Conservation (phyloP, 345 rosid species). For the Euphorbia tirucalli region DNA sequence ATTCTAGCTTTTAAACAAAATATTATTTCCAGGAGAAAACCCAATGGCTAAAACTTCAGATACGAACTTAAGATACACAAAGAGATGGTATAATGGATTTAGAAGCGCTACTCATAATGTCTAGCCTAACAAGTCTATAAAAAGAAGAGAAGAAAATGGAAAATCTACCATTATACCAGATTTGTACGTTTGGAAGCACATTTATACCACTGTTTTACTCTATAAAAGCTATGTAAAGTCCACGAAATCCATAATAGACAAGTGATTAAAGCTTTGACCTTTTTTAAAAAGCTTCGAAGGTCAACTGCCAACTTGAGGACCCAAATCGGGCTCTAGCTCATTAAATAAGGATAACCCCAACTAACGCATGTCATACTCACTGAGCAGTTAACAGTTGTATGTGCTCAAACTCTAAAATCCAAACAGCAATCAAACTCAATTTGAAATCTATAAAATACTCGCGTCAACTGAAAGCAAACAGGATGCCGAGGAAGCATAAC, state of each 20-base stretch:
- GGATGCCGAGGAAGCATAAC: neutral
- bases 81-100: neutral
- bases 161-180: neutral
- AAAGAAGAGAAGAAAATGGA: neutral
- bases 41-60: neutral
- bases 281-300: neutral
- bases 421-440: neutral
- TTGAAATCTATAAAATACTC: neutral
- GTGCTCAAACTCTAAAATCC: neutral
- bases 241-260: neutral
- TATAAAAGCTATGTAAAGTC: neutral
- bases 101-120: neutral
- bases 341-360: neutral
- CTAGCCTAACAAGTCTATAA: neutral
- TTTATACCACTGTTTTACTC: neutral
- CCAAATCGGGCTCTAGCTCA: neutral
- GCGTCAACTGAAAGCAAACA: neutral
- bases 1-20: no score
- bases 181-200: neutral
- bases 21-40: neutral
- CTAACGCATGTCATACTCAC: neutral
- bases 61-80: neutral
- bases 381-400: neutral
- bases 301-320: neutral
- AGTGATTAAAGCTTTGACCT: neutral